Conservation (phyloP, 23 red algal species). For the Gracilaria gracilis region DNA sequence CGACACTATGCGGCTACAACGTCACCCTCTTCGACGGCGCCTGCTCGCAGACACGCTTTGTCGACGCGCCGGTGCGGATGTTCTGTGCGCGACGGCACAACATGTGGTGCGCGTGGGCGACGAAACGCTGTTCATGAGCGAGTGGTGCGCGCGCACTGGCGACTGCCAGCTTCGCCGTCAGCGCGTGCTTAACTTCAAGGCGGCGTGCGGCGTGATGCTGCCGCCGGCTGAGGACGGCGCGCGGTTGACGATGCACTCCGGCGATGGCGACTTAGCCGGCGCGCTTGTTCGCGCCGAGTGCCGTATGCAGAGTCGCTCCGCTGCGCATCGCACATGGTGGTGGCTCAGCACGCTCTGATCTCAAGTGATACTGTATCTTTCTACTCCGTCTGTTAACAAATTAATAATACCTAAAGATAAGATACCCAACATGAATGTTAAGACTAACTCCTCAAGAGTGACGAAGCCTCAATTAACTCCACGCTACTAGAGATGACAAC, state of each 20-base stretch:
- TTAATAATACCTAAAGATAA: no score
- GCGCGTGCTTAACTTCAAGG: slow-evolving; percentile 27
- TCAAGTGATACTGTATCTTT: no score
- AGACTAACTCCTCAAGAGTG: no score
- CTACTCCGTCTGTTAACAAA: no score
- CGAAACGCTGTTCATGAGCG: slow-evolving; percentile 22
- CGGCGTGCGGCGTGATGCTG: slow-evolving; percentile 14
- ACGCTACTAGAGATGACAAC: no score
- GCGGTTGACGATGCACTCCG: slow-evolving; percentile 21
- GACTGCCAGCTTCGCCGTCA: not conserved
- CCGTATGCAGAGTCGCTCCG: not conserved
- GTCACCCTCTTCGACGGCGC: slow-evolving; percentile 7
- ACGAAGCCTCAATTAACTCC: no score
- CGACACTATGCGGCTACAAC: not conserved
- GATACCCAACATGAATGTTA: no score
- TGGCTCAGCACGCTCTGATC: slow-evolving; percentile 11
- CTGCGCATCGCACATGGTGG: not conserved
- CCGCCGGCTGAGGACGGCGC: slow-evolving; percentile 26
- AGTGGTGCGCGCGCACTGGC: slow-evolving; percentile 2
- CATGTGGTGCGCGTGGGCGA: slow-evolving; percentile 13
- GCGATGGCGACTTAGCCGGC: not conserved
- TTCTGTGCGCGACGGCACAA: slow-evolving; percentile 21
- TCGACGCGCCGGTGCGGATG: not conserved
- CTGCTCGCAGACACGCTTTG: not conserved
- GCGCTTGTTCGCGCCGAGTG: not conserved